Conservation (phyloP, 2,329 filamentous ascomycete genomes). For the Shiraia sp. region DNA sequence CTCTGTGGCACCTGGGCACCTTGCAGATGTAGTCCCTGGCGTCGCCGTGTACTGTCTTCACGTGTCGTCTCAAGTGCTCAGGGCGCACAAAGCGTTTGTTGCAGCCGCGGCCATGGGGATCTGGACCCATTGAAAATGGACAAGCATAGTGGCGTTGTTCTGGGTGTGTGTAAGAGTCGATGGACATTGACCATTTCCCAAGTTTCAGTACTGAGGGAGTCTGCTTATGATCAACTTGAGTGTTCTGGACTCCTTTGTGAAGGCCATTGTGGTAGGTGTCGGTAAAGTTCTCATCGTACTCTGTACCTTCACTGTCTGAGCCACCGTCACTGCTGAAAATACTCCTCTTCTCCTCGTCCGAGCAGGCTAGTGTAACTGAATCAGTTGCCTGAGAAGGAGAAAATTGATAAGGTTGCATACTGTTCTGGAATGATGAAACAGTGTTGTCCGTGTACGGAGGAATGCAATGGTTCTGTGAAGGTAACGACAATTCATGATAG, state of each 20-base stretch:
- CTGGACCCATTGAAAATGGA: not conserved
- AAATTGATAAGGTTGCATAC: not conserved
- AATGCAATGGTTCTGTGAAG: not conserved
- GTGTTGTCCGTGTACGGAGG: not conserved
- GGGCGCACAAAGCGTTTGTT: constrained; percentile 15
- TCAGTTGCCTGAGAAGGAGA: not conserved
- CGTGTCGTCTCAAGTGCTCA: constrained; percentile 29
- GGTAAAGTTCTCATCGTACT: constrained; percentile 2
- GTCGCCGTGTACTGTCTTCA: constrained; percentile 18
- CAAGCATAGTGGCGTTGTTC: constrained; percentile 16
- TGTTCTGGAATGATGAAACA: not conserved
- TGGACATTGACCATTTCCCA: constrained; percentile 12
- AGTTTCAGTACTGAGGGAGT: constrained; percentile 13
- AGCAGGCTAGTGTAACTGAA: not conserved
- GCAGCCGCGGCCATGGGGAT: constrained; percentile 5
- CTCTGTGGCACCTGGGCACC: constrained; percentile 12
- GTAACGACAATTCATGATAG: not conserved
- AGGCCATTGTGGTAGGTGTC: too few species aligned
- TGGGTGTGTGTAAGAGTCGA: constrained; percentile 2
- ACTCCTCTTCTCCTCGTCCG: not conserved
- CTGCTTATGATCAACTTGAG: not conserved
- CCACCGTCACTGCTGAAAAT: not conserved
- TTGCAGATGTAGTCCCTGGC: constrained; percentile 11
- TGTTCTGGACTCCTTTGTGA: not conserved
- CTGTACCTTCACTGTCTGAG: constrained; percentile 2